phyloP scores from a whole-genome alignment of 805 yeast genomes.

The Isabelozyma pseudorhagii region DNA sequence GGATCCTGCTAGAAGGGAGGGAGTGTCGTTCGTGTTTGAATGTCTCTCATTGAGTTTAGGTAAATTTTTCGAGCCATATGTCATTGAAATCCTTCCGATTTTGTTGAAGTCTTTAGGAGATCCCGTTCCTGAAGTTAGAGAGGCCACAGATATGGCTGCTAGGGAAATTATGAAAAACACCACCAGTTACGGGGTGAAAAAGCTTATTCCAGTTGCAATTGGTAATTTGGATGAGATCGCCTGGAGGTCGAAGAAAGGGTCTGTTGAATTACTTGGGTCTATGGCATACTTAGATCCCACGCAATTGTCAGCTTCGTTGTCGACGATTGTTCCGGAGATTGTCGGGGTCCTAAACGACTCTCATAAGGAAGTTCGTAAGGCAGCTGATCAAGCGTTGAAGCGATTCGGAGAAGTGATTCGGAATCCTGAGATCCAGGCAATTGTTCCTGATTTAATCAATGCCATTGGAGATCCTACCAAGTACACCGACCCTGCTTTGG shows the following conservation, averaged over 20 bases:
- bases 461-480: conserved; percentile 97
- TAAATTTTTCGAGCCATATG: conserved; percentile 87
- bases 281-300: conserved; percentile 98
- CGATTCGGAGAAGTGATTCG: conserved; percentile 95
- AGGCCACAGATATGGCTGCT: conserved; percentile 84
- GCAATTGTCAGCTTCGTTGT: conserved; percentile 84
- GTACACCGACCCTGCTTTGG: conserved; percentile 83
- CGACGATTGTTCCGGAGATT: conserved; percentile 92
- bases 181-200: conserved; percentile 87
- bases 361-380: conserved; percentile 94
- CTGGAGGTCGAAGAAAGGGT: conserved; percentile 96
- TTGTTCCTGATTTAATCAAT: conserved; percentile 80
- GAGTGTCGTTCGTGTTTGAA: conserved; percentile 84
- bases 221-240: conserved; percentile 81
- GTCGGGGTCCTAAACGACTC: conserved; percentile 93
- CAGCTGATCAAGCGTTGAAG: conserved; percentile 86
- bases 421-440: conserved; percentile 92
- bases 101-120: conserved; percentile 85
- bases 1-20: conserved; percentile 71
- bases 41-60: conserved; percentile 78
- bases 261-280: conserved; percentile 92
- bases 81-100: conserved; percentile 80
- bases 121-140: conserved; percentile 77
- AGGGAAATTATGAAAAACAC: conserved; percentile 85
- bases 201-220: conserved; percentile 86